Base-by-base conservation (phyloP, 75 land plant genomes). In the Pinus albicaulis region DNA sequence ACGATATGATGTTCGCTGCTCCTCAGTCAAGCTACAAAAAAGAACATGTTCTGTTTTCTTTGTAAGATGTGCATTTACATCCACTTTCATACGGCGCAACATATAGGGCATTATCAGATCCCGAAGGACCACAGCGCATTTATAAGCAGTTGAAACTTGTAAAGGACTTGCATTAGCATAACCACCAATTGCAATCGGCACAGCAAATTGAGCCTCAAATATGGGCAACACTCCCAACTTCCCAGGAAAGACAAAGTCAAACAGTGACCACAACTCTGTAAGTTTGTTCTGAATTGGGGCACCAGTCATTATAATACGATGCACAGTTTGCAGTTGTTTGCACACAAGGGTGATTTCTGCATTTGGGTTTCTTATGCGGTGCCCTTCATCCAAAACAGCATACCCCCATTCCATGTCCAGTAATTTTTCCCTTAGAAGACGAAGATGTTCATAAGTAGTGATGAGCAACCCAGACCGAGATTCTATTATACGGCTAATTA, bases 221-320 rank as follows among this genome's bases (percentile, higher is more conserved):
- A 97, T 95, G 74, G 99, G 99, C 72, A 97, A 80, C 24, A 97
- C 99, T 28, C 99, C 99, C 70, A 97, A 75, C 78, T 97, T 97
- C 31, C 99, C 99, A 61, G 99, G 99, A 80, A 97, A 97, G 20
- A 94, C 95, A 86, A 97, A 97, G 83, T 94, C 98, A 85, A 97
- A 92, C 41, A 94, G 88, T 19, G 98, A 94, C 99, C 98, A 97
- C 56, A 94, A 70, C 71, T 97, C 99, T 64, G 92, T 76, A 20
- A 97, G 93, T 78, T 86, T 97, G 80, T 97, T 97, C 86, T 97
- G 99, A 78, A 97, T 94, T 25, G 99, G 99, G 15, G 99, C 90
- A 76, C 99, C 99, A 24, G 99, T 90, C 99, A 97, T 97, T 57
- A 97, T 94, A 56, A 97, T 91, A 3, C 99, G 98, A 82, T 97